Conservation (phyloP, 768 basidiomycete genomes). For the Suillus clintonianus region DNA sequence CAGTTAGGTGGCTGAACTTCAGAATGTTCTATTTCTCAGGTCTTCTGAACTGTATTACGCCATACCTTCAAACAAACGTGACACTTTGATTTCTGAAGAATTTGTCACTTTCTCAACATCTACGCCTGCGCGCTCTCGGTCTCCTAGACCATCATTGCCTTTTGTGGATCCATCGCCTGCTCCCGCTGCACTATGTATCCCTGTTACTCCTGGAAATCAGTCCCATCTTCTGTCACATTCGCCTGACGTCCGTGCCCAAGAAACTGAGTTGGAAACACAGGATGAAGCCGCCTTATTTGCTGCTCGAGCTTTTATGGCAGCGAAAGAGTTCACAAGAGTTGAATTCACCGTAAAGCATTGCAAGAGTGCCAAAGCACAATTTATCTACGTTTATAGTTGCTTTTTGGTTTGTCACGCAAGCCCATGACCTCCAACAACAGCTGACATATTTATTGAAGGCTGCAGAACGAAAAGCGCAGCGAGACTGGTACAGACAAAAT, state of each 20-base stretch:
- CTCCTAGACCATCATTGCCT: slow-evolving; percentile 38
- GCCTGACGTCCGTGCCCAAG: slow-evolving; percentile 34
- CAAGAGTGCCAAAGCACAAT: slow-evolving; percentile 70
- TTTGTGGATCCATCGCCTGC: slow-evolving; percentile 32
- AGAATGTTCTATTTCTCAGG: slow-evolving; percentile 44
- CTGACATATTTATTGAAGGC: slow-evolving; percentile 47
- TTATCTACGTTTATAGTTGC: slow-evolving; percentile 76
- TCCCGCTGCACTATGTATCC: slow-evolving; percentile 33
- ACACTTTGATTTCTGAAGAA: slow-evolving; percentile 24
- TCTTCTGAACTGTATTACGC: slow-evolving; percentile 75
- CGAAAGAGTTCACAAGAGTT: slow-evolving; percentile 78
- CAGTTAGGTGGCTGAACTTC: slow-evolving; percentile 14
- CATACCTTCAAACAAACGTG: slow-evolving; percentile 51
- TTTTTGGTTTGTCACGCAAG: slow-evolving; percentile 69
- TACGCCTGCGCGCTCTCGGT: slow-evolving; percentile 53
- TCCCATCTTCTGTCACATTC: slow-evolving; percentile 9
- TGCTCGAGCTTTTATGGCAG: slow-evolving; percentile 72
- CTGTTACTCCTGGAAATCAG: slow-evolving; percentile 25
- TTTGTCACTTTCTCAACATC: slow-evolving; percentile 55
- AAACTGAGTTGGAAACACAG: slow-evolving; percentile 50
- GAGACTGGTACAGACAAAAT: slow-evolving; percentile 84
- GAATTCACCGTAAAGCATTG: slow-evolving; percentile 65
- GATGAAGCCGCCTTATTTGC: slow-evolving; percentile 76
- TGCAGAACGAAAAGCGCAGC: slow-evolving; percentile 78
- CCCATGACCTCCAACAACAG: slow-evolving; percentile 5